Evolutionary conservation across 2,329 filamentous ascomycete species (phyloP).

Genomic region (Thielaviopsis musarum): DNA sequence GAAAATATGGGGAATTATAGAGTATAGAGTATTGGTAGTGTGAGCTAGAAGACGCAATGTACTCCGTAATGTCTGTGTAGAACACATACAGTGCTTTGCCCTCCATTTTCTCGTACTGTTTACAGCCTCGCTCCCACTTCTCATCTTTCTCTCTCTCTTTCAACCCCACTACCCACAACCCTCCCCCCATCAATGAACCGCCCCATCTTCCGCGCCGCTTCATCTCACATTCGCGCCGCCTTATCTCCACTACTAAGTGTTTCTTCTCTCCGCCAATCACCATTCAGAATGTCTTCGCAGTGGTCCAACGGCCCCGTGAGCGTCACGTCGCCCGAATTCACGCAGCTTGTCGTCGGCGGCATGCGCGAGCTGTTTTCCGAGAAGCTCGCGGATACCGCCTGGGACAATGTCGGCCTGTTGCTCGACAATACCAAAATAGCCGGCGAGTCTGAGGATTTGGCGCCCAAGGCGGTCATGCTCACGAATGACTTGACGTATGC

Average conservation of each 20-base stretch:
- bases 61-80: too few species aligned
- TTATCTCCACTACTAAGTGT: neutral
- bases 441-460: constrained; percentile 16
- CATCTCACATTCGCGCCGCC: neutral
- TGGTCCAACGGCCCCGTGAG: constrained; percentile 3
- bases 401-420: constrained; percentile 92
- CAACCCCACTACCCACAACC: too few species aligned
- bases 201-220: too few species aligned
- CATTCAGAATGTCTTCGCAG: constrained; percentile 1
- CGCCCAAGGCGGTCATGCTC: constrained; percentile 28
- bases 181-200: too few species aligned
- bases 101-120: too few species aligned
- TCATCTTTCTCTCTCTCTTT: too few species aligned
- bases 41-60: too few species aligned
- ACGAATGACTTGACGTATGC: constrained; percentile 82
- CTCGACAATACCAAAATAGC: constrained; percentile 24
- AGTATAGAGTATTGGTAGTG: too few species aligned
- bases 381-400: constrained; percentile 70
- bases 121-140: too few species aligned
- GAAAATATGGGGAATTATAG: too few species aligned
- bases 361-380: constrained; percentile 84
- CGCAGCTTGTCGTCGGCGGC: constrained; percentile 49
- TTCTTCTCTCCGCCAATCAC: neutral
- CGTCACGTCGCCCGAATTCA: constrained; percentile 22
- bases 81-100: too few species aligned